Base-by-base conservation (phyloP, 139 green algal species). In the Auxenochlorella pyrenoidosa region DNA sequence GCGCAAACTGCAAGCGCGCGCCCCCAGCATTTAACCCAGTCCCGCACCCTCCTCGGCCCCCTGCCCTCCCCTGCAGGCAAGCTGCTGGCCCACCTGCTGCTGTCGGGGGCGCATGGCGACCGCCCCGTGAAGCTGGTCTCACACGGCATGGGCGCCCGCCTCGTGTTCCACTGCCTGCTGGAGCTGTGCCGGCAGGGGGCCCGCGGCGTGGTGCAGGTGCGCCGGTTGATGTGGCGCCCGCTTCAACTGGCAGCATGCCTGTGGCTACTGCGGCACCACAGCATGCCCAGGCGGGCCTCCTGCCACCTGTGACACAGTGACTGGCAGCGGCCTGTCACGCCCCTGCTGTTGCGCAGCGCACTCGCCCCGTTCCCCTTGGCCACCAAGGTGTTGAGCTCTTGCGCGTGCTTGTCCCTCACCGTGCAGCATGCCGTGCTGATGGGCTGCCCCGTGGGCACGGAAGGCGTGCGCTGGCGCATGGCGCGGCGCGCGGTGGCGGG, bases 151-250 rank as follows among this genome's bases (percentile, higher is more conserved):
- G 93, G 93, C 34, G 91, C 92, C 3, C 81, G 91, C 26, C 87
- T 97, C 3, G 87, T 97, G 16, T 98, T 97, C 89, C 91, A 96
- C 86, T 96, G 91, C 88, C 89, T 98, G 47, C 89, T 97, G 71
- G 96, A 98, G 93, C 92, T 98, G 26, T 92, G 77, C 87, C 84
- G 88, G 40, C 68, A 60, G 24, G 65, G 66, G 40, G 83, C 60
- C 8, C 70, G 84, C 79, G 88, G 88, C n/a, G 60, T 89, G 58
- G 84, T 91, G 83, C 83, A 89, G 73, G 71, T 78, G 71, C 34
- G 43, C 43, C 0, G 75, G 12, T n/a, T n/a, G n/a, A n/a, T n/a
- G n/a, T n/a, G n/a, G n/a, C n/a, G n/a, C n/a, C n/a, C n/a, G n/a
- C n/a, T n/a, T n/a, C n/a, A n/a, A n/a, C n/a, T n/a, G n/a, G n/a